Evolutionary conservation across 1,139 yeast genomes (phyloP), one percentile per base, ranked within the genome.

Genomic region (Sporopachydermia cereana): DNA sequence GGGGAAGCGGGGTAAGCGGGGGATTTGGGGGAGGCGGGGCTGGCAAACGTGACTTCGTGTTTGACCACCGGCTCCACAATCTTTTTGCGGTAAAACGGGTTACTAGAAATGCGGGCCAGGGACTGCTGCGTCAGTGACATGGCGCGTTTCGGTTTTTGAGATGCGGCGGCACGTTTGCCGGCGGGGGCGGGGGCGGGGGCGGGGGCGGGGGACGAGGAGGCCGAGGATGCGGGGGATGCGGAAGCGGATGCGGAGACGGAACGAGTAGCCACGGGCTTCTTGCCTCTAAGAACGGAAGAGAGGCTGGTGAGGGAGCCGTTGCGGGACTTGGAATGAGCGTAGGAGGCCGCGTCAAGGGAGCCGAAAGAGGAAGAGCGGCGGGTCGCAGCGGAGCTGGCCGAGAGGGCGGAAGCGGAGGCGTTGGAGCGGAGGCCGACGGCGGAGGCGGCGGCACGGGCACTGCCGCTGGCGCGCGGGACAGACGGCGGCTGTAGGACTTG

Each of bases 51-150:
- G 20, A 5, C 17, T 16, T 16, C 22, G 20, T 34, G 39, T 34
- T 34, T 34, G 12, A 7, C 12, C 18, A 7, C 9, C 18, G 39
- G 39, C 5, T 34, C n/a, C 9, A 34, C 39, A 21, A 34, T 21
- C 12, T n/a, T 5, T 34, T 16, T 34, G 12, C 22, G 18, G 22
- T 16, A 34, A 21, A 34, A 34, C 9, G 39, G 39, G 17, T 34
- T 34, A 16, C 20, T 12, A 34, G 39, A 34, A 34, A 34, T 34
- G 18, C 39, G 18, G 18, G 39, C 39, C 22, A 34, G n/a, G 17
- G 39, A 34, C 39, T 34, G 39, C 22, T 34, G 39, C 9, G 39
- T 34, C 9, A 34, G 22, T 34, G 39, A 34, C 39, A 34, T 34
- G 5, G 39, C 17, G 18, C 39, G 18, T n/a, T n/a, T 27, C 12